These are phyloP conservation scores for Cetradonia linearis DNA, from an alignment of 495 filamentous ascomycete genomes.

Conservation along the genomic window DNA sequence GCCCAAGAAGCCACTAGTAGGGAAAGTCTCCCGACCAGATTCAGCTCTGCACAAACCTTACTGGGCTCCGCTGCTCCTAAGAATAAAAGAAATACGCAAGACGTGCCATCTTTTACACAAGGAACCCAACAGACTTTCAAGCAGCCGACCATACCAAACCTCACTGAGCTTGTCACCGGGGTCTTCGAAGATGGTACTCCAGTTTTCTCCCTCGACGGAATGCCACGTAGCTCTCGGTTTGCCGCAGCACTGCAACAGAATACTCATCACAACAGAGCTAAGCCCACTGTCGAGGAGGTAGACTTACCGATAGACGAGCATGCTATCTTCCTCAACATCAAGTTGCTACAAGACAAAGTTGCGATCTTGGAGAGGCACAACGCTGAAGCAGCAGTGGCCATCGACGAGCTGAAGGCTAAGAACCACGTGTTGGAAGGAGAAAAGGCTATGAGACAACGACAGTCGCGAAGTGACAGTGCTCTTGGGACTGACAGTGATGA, in stretches of 20 bases:
- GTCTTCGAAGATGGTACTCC: constrained; percentile 57
- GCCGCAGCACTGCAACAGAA: constrained; percentile 30
- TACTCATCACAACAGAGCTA: background rate
- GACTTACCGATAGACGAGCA: constrained; percentile 60
- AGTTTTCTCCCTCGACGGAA: constrained; percentile 44
- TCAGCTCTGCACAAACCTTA: constrained; percentile 18
- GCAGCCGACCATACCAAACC: constrained; percentile 57
- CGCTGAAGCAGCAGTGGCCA: constrained; percentile 44
- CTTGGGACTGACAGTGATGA: constrained; percentile 34
- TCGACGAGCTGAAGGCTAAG: constrained; percentile 47
- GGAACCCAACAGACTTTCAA: constrained; percentile 49
- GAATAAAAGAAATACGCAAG: constrained; percentile 11
- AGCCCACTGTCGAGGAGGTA: constrained; percentile 38
- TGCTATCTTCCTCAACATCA: constrained; percentile 55
- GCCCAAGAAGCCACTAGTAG: background rate
- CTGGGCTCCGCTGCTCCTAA: constrained; percentile 3
- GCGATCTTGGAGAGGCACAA: constrained; percentile 50
- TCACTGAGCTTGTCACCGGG: constrained; percentile 62
- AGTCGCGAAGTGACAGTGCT: constrained; percentile 36
- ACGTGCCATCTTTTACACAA: constrained; percentile 2
- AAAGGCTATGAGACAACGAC: constrained; percentile 36
- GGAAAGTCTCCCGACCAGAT: constrained; percentile 19
- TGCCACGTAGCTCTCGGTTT: constrained; percentile 47
- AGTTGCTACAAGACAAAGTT: constrained; percentile 58
- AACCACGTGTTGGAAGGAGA: constrained; percentile 44